Evolutionary conservation across 2,329 filamentous ascomycete genomes (phyloP).

Genomic region (Clathrospora elynae): DNA sequence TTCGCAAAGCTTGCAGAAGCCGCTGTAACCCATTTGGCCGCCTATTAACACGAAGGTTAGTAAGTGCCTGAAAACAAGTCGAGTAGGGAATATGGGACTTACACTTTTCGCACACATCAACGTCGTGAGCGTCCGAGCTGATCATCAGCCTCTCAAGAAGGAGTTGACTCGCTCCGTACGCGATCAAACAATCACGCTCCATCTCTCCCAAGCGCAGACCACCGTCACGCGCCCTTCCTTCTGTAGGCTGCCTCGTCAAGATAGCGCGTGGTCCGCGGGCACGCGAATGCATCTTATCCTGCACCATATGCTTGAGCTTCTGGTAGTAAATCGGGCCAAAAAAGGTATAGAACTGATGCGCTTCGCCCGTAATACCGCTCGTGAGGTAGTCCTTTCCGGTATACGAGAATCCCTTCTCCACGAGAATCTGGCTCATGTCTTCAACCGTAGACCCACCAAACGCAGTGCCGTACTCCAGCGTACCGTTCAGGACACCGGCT

Average conservation of each 20-base stretch:
- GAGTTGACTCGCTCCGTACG: constrained; percentile 92
- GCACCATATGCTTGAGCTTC: constrained; percentile 99
- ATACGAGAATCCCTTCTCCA: constrained; percentile 91
- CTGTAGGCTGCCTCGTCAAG: constrained; percentile 91
- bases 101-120: constrained; percentile 93
- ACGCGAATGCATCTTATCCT: constrained; percentile 99
- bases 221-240: constrained; percentile 90
- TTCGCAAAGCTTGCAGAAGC: constrained; percentile 92
- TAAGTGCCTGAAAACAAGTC: background rate
- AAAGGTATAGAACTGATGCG: constrained; percentile 94
- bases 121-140: constrained; percentile 84
- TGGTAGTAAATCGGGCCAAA: constrained; percentile 99
- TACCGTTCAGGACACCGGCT: constrained; percentile 83
- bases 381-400: constrained; percentile 98
- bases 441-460: constrained; percentile 85
- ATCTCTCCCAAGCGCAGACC: constrained; percentile 95
- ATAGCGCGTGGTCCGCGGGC: constrained; percentile 88
- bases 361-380: constrained; percentile 91
- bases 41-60: constrained; percentile 14
- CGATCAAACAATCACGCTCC: constrained; percentile 97
- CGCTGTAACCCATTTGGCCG: constrained; percentile 92
- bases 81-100: constrained; percentile 6
- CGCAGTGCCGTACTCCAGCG: constrained; percentile 85
- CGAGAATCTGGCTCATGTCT: constrained; percentile 83
- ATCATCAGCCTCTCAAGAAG: constrained; percentile 94